Percentiles rank a stretch among this genome's conserved stretches.
phyloP scores from a whole-genome alignment of 2,329 filamentous ascomycete species.

The Coniochaeta sp. region DNA sequence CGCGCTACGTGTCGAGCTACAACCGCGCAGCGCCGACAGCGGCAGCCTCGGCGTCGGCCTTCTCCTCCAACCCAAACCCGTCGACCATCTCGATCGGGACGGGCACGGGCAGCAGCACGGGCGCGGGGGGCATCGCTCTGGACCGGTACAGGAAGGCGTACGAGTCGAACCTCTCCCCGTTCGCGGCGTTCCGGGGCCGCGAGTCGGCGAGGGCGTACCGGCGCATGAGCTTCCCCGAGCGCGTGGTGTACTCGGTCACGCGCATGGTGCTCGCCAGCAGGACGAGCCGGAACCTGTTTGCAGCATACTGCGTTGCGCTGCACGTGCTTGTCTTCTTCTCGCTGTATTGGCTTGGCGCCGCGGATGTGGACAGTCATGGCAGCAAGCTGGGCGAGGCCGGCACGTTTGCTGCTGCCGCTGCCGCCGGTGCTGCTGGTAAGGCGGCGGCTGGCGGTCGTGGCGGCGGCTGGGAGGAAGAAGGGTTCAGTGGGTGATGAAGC shows the following conservation, averaged over 20 bases:
- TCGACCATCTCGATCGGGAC: constrained; percentile 57
- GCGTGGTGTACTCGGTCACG: constrained; percentile 84
- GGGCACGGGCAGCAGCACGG: constrained; percentile 42
- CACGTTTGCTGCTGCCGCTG: constrained; percentile 34
- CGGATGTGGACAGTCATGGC: constrained; percentile 55
- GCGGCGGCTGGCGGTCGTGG: constrained; percentile 24
- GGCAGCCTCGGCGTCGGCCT: constrained; percentile 40
- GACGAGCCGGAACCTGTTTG: constrained; percentile 88
- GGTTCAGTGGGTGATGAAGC: constrained; percentile 36
- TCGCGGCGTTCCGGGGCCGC: constrained; percentile 89
- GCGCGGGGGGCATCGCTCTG: constrained; percentile 61
- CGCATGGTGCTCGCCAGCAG: constrained; percentile 85
- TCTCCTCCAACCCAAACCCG: constrained; percentile 70
- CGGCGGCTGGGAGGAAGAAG: constrained; percentile 53
- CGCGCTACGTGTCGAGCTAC: constrained; percentile 90
- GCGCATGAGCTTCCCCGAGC: constrained; percentile 85
- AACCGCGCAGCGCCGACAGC: constrained; percentile 54
- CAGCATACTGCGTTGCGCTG: constrained; percentile 79
- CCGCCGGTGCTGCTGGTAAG: constrained; percentile 24
- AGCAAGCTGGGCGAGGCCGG: constrained; percentile 45
- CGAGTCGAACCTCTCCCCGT: constrained; percentile 91
- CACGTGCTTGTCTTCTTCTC: constrained; percentile 83
- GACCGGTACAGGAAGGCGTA: constrained; percentile 89
- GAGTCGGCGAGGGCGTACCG: constrained; percentile 88
- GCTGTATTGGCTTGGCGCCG: constrained; percentile 74